phyloP scores from a whole-genome alignment of 768 basidiomycete genomes.

The Xerocomus potaroensis region DNA sequence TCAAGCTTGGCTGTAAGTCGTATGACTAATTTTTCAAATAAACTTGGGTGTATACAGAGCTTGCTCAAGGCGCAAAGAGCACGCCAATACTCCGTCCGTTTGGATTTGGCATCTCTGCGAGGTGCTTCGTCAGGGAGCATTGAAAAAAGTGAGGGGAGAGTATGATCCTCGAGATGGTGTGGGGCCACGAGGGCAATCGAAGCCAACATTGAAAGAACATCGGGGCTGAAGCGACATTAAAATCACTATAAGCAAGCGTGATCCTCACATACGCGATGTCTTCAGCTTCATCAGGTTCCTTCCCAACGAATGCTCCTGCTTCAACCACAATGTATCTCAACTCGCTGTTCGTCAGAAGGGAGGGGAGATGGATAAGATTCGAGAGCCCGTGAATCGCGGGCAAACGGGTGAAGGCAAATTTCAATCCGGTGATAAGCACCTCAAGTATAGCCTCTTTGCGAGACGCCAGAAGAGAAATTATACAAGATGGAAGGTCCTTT shows the following conservation, averaged over 20 bases:
- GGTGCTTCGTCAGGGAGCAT: conserved; percentile 70
- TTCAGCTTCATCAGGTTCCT: conserved; percentile 46
- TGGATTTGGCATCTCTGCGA: conserved; percentile 43
- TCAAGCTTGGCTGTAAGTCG: conserved; percentile 77
- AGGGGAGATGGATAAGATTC: conserved; percentile 58
- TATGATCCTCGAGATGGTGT: conserved; percentile 63
- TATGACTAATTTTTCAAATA: conserved; percentile 84
- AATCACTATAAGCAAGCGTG: not conserved
- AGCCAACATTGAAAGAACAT: conserved; percentile 58
- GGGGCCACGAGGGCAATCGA: conserved; percentile 58
- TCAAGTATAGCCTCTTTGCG: conserved; percentile 79
- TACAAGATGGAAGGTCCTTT: conserved; percentile 18
- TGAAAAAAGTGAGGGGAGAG: conserved; percentile 76
- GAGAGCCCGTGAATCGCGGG: conserved; percentile 65
- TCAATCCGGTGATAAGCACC: conserved; percentile 55
- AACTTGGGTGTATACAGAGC: conserved; percentile 65
- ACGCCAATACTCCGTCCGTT: conserved; percentile 64
- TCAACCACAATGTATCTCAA: conserved; percentile 74
- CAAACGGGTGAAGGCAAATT: conserved; percentile 44
- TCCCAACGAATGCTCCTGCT: conserved; percentile 59
- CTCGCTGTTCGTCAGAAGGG: conserved; percentile 67
- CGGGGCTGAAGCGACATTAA: conserved; percentile 40
- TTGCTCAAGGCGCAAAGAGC: conserved; percentile 63
- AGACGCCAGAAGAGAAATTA: conserved; percentile 42
- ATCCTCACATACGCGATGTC: conserved; percentile 43